Evolutionary conservation across 495 filamentous ascomycete species (phyloP).

Genomic region (Saxophila tyrrhenica): DNA sequence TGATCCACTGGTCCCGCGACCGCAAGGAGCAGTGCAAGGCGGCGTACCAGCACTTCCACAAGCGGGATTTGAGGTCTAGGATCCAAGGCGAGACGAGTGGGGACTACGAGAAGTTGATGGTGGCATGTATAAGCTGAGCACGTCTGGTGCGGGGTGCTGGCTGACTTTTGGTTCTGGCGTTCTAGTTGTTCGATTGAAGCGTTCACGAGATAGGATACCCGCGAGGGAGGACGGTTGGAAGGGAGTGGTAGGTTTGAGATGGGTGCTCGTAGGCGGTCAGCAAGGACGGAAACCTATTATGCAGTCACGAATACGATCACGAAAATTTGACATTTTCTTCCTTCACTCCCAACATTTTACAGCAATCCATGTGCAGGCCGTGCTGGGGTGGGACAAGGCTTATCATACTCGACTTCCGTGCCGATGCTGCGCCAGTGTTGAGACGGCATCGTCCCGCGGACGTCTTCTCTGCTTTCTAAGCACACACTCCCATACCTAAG

Average conservation of each 20-base stretch:
- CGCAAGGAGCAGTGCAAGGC: constrained; percentile 61
- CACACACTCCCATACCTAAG: not conserved
- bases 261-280: too few relatives aligned
- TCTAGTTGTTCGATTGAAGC: not conserved
- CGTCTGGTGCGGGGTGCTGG: not conserved
- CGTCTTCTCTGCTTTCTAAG: not conserved
- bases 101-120: constrained; percentile 62
- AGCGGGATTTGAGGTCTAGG: constrained; percentile 47
- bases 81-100: constrained; percentile 78
- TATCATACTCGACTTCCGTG: too few relatives aligned
- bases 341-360: not conserved
- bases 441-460: not conserved
- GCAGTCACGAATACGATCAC: not conserved
- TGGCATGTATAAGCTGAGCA: constrained; percentile 32
- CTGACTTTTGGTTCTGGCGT: not conserved
- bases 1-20: constrained; percentile 65
- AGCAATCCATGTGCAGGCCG: too few relatives aligned
- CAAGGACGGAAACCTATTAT: not conserved
- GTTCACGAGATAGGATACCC: not conserved
- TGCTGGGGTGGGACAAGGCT: too few relatives aligned
- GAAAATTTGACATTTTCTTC: not conserved
- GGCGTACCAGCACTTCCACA: constrained; percentile 57
- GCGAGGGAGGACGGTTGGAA: not conserved
- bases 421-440: too few relatives aligned
- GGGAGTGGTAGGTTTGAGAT: too few relatives aligned